Percentiles rank a stretch among this genome's conserved stretches.
These are phyloP conservation scores for Spencermartinsiella europaea DNA, from an alignment of 805 yeast genomes.

Conservation along the genomic window DNA sequence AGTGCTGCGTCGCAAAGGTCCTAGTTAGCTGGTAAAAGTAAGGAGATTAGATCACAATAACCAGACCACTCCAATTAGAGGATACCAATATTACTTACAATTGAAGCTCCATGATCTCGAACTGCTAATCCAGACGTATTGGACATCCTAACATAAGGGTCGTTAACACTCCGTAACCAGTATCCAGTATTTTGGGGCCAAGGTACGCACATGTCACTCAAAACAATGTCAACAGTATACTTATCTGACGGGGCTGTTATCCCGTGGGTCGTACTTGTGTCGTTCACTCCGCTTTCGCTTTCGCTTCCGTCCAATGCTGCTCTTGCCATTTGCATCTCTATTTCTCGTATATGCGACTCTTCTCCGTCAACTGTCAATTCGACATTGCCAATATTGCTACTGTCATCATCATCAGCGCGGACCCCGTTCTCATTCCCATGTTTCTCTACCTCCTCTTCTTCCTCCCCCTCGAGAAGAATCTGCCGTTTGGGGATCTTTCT, in stretches of 20 bases:
- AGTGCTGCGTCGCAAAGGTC: slow-evolving; percentile 90
- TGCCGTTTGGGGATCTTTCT: slow-evolving; percentile 13
- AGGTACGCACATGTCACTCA: slow-evolving; percentile 81
- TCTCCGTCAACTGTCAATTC: not conserved
- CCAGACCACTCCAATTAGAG: not conserved
- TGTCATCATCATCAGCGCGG: too few species aligned
- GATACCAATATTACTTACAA: slow-evolving; percentile 41
- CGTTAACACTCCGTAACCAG: slow-evolving; percentile 65
- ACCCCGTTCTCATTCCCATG: not conserved
- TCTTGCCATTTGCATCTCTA: slow-evolving; percentile 20
- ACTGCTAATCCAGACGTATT: slow-evolving; percentile 81
- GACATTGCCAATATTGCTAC: not conserved
- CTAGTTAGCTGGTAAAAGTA: slow-evolving; percentile 28
- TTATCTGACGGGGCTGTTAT: slow-evolving; percentile 1
- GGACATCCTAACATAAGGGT: slow-evolving; percentile 83
- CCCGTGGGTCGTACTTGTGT: not conserved
- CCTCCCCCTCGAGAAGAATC: slow-evolving; percentile 11
- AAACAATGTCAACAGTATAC: slow-evolving; percentile 55
- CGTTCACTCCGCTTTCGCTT: not conserved
- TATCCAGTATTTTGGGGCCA: slow-evolving; percentile 44
- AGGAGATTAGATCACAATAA: not conserved
- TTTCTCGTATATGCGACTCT: slow-evolving; percentile 5
- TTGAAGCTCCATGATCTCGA: slow-evolving; percentile 76
- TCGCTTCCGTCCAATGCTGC: slow-evolving; percentile 29
- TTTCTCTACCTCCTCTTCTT: not conserved